These are phyloP conservation scores for Corchorus olitorius DNA, from an alignment of 345 rosid species.

Conservation along the genomic window DNA sequence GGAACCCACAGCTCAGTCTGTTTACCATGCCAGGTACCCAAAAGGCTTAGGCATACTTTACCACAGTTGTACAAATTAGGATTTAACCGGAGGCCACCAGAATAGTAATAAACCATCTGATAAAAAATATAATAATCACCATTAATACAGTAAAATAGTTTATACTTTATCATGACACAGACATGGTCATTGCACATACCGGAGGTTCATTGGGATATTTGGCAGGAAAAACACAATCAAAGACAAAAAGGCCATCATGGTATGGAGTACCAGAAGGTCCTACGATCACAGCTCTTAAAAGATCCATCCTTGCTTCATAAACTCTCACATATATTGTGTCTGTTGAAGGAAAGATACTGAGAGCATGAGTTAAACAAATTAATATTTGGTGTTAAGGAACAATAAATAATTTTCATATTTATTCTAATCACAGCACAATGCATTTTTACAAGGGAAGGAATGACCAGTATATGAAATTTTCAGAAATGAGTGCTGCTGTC, in stretches of 20 bases:
- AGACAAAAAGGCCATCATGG: slow-evolving; percentile 67
- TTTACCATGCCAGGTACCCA: slow-evolving; percentile 63
- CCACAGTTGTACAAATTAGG: slow-evolving; percentile 64
- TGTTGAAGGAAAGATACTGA: slow-evolving; percentile 19
- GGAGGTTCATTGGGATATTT: slow-evolving; percentile 55
- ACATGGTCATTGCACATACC: slow-evolving; percentile 31
- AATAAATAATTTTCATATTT: background rate
- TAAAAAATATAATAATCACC: slow-evolving; percentile 11
- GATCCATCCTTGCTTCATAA: slow-evolving; percentile 58
- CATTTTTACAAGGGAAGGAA: background rate
- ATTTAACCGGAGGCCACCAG: slow-evolving; percentile 62
- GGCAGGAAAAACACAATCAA: slow-evolving; percentile 59
- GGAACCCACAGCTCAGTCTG: slow-evolving; percentile 55
- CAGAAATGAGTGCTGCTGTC: background rate
- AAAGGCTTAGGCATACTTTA: slow-evolving; percentile 66
- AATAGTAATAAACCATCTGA: slow-evolving; percentile 61
- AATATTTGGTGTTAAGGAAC: background rate
- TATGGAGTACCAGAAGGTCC: slow-evolving; percentile 70
- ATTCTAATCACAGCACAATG: background rate
- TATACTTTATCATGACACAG: background rate
- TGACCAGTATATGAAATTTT: background rate
- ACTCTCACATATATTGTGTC: slow-evolving; percentile 59
- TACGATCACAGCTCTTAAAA: slow-evolving; percentile 53
- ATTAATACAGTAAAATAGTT: slow-evolving; percentile 14
- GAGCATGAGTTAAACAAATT: slow-evolving; percentile 1